Base-by-base conservation (phyloP, 163 green algal genomes). In the Coccomyxa subellipsoidea region DNA sequence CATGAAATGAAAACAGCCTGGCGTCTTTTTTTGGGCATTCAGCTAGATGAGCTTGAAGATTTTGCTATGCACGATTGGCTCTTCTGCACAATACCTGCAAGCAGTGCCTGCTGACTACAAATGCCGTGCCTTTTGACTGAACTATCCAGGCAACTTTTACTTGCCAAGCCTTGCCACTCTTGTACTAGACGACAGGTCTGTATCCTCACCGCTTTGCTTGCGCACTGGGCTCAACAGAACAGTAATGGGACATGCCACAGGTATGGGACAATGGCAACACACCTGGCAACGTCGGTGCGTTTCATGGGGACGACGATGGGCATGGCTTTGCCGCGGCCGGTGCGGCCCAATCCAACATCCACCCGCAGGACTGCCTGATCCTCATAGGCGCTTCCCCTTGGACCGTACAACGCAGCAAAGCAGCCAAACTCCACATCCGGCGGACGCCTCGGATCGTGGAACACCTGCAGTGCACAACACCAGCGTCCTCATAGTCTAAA, bases 371-470 rank as follows among this genome's bases (percentile, higher is more conserved):
- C 53, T 7, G 86, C 87, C 47, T 89, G 53, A 39, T 79, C 76
- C 32, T 80, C 76, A 7, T 83, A 76, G 9, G 25, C 76, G 37
- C 36, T 84, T 36, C 73, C 78, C 7, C 59, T 27, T 0, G 88
- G 85, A 7, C 78, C 89, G 12, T 84, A 89, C 4, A 94, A 53
- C 31, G 82, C 88, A 21, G 81, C 82, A 70, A 92, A 89, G 77
- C 83, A 89, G 0, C 89, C 90, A 81, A 93, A 92, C 77, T 93
- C 85, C 54, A 89, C 40, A 70, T 96, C 92, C 5, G 89, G 88
- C 29, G 73, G 71, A n/a, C 70, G 59, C 39, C 75, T 47, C 36
- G 53, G 10, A 31, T 85, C 78, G 21, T 38, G 38, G 81, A 90
- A 90, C 21, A 89, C 78, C 79, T 86, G 79, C 79, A 82, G n/a